Conservation (phyloP, 2,329 filamentous ascomycete species). For the Trichoderma aggressivum region DNA sequence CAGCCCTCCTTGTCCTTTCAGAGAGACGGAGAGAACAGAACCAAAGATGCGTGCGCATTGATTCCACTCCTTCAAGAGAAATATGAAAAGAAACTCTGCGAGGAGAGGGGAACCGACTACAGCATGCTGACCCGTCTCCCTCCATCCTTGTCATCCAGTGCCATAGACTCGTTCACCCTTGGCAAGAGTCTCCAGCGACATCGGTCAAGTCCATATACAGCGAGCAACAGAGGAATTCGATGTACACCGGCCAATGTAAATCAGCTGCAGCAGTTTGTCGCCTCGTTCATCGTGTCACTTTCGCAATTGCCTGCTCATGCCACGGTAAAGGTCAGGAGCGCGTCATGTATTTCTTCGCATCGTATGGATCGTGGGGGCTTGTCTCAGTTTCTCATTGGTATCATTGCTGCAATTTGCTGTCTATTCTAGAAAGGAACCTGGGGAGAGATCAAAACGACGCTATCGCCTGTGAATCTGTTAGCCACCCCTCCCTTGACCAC, state of each 20-base stretch:
- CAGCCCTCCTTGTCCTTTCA: not conserved
- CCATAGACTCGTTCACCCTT: not conserved
- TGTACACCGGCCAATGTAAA: not conserved
- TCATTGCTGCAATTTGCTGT: constrained; percentile 10
- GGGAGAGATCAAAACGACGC: constrained; percentile 69
- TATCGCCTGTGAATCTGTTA: constrained; percentile 55
- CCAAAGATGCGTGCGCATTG: not conserved
- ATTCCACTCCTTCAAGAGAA: not conserved
- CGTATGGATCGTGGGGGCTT: not conserved
- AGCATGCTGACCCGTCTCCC: not conserved
- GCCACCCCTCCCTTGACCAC: not conserved
- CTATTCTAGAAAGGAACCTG: constrained; percentile 43
- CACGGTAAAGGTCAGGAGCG: not conserved
- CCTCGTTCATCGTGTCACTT: not conserved
- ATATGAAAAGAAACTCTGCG: not conserved
- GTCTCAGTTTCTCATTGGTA: not conserved
- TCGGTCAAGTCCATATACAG: not conserved
- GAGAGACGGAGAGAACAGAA: not conserved
- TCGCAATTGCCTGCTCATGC: not conserved
- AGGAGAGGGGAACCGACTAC: not conserved
- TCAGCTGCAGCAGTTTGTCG: not conserved
- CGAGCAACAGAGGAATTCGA: not conserved
- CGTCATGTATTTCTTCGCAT: not conserved
- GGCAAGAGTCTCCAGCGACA: not conserved
- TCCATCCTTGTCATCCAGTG: not conserved